These are phyloP conservation scores for Picocystis salinarum DNA, from an alignment of 139 green algal genomes.

Conservation along the genomic window DNA sequence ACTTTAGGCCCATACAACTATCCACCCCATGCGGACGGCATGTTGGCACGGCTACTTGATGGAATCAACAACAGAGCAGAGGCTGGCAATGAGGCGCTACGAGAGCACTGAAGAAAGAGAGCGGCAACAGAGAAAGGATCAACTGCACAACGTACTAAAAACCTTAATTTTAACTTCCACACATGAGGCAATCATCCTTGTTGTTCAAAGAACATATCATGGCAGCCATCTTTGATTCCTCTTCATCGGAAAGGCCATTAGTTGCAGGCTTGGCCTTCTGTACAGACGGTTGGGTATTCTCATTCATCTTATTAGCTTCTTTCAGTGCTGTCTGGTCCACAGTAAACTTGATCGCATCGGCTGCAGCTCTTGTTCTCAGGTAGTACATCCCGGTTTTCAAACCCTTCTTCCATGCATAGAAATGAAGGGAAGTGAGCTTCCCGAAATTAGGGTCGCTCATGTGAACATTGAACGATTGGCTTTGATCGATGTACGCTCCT, in stretches of 20 bases:
- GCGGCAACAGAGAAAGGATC: too few relatives aligned
- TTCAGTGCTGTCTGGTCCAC: slow-evolving; percentile 64
- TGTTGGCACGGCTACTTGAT: too few relatives aligned
- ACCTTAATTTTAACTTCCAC: slow-evolving; percentile 37
- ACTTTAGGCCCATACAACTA: too few relatives aligned
- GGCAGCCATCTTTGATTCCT: slow-evolving; percentile 17
- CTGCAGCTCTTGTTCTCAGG: slow-evolving; percentile 58
- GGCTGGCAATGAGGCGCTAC: too few relatives aligned
- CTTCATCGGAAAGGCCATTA: slow-evolving; percentile 11
- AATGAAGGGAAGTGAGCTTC: slow-evolving; percentile 97
- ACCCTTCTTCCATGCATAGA: slow-evolving; percentile 87
- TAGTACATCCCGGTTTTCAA: slow-evolving; percentile 99
- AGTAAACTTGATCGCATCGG: slow-evolving; percentile 98
- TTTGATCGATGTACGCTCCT: slow-evolving; percentile 96
- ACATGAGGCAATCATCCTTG: slow-evolving; percentile 91
- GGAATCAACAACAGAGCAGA: too few relatives aligned
- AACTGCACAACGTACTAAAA: too few relatives aligned
- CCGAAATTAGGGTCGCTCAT: slow-evolving; percentile 97
- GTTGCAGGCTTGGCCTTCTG: slow-evolving; percentile 17
- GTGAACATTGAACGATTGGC: slow-evolving; percentile 95
- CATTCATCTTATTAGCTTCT: slow-evolving; percentile 3
- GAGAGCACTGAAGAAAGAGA: too few relatives aligned
- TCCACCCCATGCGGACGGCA: too few relatives aligned
- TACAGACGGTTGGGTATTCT: too few relatives aligned
- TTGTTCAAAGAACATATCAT: slow-evolving; percentile 91